phyloP scores from a whole-genome alignment of 2,329 filamentous ascomycete species.

The Ophiosphaerella narmari region DNA sequence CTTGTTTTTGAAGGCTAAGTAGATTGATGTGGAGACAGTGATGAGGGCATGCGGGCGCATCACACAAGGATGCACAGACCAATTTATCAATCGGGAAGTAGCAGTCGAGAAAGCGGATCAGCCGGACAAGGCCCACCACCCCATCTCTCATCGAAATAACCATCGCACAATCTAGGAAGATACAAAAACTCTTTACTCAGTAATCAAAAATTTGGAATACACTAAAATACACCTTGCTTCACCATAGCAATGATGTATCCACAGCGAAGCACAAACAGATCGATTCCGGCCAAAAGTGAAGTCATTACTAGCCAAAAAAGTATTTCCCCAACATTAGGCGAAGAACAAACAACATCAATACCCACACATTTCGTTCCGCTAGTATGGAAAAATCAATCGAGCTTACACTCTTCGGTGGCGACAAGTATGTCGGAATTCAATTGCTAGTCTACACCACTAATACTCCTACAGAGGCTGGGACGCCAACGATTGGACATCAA shows the following conservation, averaged over 20 bases:
- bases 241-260: background rate
- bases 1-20: too few species aligned
- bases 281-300: slow-evolving; percentile 6
- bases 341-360: background rate
- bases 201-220: too few species aligned
- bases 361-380: background rate
- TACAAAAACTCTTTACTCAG: too few species aligned
- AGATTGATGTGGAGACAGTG: background rate
- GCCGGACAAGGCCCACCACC: too few species aligned
- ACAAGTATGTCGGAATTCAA: slow-evolving; percentile 21
- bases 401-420: slow-evolving; percentile 36
- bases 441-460: slow-evolving; percentile 1
- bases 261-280: slow-evolving; percentile 7
- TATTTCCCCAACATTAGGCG: too few species aligned
- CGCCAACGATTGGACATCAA: slow-evolving; percentile 66
- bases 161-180: too few species aligned
- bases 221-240: background rate
- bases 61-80: slow-evolving; percentile 10
- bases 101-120: too few species aligned
- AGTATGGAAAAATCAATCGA: background rate
- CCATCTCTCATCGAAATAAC: too few species aligned
- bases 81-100: too few species aligned
- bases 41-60: background rate
- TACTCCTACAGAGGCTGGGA: slow-evolving; percentile 59
- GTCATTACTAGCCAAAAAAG: slow-evolving; percentile 5